phyloP scores from a whole-genome alignment of 805 yeast species.

The Schwanniomyces polymorphus region DNA sequence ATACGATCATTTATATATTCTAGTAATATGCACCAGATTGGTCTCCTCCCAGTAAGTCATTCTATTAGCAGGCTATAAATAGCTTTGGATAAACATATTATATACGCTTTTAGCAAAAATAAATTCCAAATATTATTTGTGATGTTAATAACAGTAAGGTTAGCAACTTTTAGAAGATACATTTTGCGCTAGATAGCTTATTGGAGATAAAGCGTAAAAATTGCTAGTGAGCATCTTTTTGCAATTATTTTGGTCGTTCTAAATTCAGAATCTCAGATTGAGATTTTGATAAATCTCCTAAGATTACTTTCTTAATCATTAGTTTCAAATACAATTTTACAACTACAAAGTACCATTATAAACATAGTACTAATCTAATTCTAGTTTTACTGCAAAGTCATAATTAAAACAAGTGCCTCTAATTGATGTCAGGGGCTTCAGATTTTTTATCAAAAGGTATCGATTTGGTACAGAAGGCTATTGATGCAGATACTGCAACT shows the following conservation, averaged over 20 bases:
- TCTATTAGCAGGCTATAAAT: too few species aligned
- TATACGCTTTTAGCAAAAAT: too few species aligned
- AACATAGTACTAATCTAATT: not conserved
- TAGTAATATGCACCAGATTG: too few species aligned
- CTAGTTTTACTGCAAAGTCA: not conserved
- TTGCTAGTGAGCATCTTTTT: not conserved
- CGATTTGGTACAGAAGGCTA: conserved; percentile 89
- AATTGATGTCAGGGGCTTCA: conserved; percentile 25
- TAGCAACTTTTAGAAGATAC: too few species aligned
- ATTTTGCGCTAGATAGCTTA: too few species aligned
- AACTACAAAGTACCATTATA: not conserved
- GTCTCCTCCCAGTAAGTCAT: too few species aligned
- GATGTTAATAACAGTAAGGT: too few species aligned
- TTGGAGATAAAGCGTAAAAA: too few species aligned
- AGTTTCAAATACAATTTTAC: not conserved
- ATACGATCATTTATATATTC: too few species aligned
- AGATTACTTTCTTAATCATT: not conserved
- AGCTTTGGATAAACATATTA: too few species aligned
- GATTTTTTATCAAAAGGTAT: conserved; percentile 95
- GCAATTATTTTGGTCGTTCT: not conserved
- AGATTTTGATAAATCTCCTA: not conserved
- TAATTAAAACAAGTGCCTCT: not conserved
- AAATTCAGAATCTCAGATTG: not conserved
- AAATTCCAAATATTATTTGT: too few species aligned
- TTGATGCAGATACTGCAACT: conserved; percentile 88